These are phyloP conservation scores for Rhizopogon vesiculosus DNA, from an alignment of 768 basidiomycete genomes.

Conservation along the genomic window DNA sequence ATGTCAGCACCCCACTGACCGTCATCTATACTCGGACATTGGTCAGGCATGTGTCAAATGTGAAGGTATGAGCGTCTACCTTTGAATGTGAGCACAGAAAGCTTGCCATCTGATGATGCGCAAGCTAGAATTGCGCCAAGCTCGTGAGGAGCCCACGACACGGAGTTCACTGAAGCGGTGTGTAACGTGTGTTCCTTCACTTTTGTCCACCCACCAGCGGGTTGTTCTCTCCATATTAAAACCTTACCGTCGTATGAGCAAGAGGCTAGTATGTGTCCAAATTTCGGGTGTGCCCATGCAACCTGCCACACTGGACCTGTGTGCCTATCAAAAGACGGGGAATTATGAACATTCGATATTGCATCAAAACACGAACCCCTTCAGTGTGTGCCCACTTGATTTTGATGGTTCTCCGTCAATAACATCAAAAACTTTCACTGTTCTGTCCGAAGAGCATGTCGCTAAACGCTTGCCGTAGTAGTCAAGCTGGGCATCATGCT, in stretches of 20 bases:
- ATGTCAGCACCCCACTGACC: constrained; percentile 94
- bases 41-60: neutral
- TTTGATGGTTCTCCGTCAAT: constrained; percentile 79
- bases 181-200: constrained; percentile 95
- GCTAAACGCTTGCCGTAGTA: constrained; percentile 96
- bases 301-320: constrained; percentile 98
- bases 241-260: constrained; percentile 98
- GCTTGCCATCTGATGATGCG: constrained; percentile 93
- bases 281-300: constrained; percentile 97
- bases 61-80: constrained; percentile 44
- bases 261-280: constrained; percentile 93
- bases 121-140: constrained; percentile 96
- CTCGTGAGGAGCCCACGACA: constrained; percentile 99
- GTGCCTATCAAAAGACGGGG: constrained; percentile 49
- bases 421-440: constrained; percentile 92
- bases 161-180: constrained; percentile 93
- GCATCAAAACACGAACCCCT: constrained; percentile 51
- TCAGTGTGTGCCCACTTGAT: constrained; percentile 63
- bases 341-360: neutral
- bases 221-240: constrained; percentile 95
- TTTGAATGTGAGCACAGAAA: constrained; percentile 95
- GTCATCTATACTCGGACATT: constrained; percentile 55
- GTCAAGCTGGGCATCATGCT: constrained; percentile 99
- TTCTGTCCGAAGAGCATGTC: constrained; percentile 92
- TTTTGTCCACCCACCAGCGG: constrained; percentile 75